Base-by-base conservation (phyloP, 2,329 filamentous ascomycete species). In the Ophiosphaerella korrae region DNA sequence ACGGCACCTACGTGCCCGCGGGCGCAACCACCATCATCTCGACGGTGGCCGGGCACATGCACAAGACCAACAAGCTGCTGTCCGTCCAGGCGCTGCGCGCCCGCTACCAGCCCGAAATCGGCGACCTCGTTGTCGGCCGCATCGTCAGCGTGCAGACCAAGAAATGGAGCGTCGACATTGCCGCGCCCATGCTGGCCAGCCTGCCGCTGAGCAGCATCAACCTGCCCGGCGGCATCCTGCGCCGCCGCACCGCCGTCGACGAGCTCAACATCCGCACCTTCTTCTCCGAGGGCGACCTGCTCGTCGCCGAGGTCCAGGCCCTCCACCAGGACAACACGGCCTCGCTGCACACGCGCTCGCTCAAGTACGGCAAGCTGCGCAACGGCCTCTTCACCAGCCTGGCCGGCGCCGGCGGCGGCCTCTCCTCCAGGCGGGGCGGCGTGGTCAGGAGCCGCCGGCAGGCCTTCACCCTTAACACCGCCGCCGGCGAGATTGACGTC, bases 201-300 rank as follows among this genome's bases (percentile, higher is more conserved):
- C 82, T 99, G 8, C 90, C 92, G 14, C 85, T 99, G 37, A 90
- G 86, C 46, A 88, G 89, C 54, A 97, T 99, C 76, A 99, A 99
- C 72, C 80, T 99, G 2, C 94, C 94, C 0, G 94, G 94, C 49
- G 94, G 94, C 31, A 96, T 96, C 58, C 80, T 97, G 65, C 85
- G 94, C 51, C 89, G 93, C 70, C 83, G 94, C 59, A 99, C 94
- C 24, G 92, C 93, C 67, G 95, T 94, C 13, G 94, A 99, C 74
- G 94, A 97, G 78, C 82, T 99, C 66, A 94, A 97, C 76, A 97
- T 99, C 75, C 86, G 94, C 43, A 90, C 87, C n/a, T 99, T 97
- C 76, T 97, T 99, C 77, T 87, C 88, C 47, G 94, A 99, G 75
- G 94, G 94, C 11, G 94, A 99, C 72, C 78, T 99, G 45, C 79